Percentiles rank a stretch among this genome's conserved stretches.
phyloP scores from a whole-genome alignment of 2,329 filamentous ascomycete species.

The Fusarium anguioides region DNA sequence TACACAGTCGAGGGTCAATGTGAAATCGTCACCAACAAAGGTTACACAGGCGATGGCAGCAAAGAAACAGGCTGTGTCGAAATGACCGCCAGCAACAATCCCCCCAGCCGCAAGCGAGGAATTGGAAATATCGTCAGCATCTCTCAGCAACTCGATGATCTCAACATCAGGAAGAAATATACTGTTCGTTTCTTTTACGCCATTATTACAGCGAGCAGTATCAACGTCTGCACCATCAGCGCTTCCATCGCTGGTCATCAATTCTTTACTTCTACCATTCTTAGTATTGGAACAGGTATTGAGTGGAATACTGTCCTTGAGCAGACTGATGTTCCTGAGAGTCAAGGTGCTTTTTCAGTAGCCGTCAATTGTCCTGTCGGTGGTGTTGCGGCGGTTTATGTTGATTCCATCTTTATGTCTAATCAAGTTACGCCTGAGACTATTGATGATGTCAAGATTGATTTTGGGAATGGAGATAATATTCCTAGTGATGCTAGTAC shows the following conservation, averaged over 20 bases:
- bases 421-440: conserved; percentile 33
- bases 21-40: neutral
- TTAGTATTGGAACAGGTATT: neutral
- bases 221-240: conserved; percentile 12
- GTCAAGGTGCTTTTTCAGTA: neutral
- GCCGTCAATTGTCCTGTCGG: conserved; percentile 3
- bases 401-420: conserved; percentile 40
- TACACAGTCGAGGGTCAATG: neutral
- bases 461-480: neutral
- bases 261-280: neutral
- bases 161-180: conserved; percentile 13
- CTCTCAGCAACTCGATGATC: conserved; percentile 10
- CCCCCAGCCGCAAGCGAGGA: neutral
- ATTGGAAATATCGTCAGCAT: neutral
- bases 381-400: conserved; percentile 4
- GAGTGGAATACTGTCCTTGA: conserved; percentile 18
- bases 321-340: neutral
- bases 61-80: conserved; percentile 16
- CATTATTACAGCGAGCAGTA: neutral
- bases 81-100: neutral
- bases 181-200: conserved; percentile 35
- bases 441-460: conserved; percentile 17
- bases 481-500: neutral
- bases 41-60: conserved; percentile 11
- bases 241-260: conserved; percentile 18